Evolutionary conservation across 1,284 basidiomycete genomes (phyloP).

Genomic region (Ganoderma meredithae): DNA sequence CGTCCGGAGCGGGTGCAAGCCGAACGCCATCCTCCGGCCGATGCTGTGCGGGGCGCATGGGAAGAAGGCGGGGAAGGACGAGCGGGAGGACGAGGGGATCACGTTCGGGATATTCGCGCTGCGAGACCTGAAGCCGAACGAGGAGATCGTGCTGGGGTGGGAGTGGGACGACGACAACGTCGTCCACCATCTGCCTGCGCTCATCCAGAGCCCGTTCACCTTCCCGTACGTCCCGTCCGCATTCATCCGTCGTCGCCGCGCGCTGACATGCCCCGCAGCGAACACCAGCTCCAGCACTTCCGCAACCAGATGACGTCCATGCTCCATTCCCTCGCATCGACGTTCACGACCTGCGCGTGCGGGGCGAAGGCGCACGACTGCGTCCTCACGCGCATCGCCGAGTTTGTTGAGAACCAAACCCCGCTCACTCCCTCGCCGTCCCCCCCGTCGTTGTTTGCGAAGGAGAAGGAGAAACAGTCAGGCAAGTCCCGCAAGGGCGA

Average conservation of each 20-base stretch:
- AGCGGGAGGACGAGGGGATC: constrained; percentile 51
- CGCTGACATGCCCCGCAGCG: constrained; percentile 45
- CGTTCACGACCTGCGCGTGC: constrained; percentile 83
- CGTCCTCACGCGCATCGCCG: constrained; percentile 70
- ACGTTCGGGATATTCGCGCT: constrained; percentile 88
- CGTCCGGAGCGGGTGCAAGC: constrained; percentile 85
- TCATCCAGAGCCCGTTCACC: constrained; percentile 46
- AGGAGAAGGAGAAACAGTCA: constrained; percentile 20
- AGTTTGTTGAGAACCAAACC: constrained; percentile 61
- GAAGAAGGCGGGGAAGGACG: constrained; percentile 24
- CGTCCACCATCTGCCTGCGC: constrained; percentile 12
- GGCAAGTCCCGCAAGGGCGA: constrained; percentile 11
- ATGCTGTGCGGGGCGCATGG: constrained; percentile 60
- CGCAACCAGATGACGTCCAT: constrained; percentile 74
- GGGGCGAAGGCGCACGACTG: constrained; percentile 68
- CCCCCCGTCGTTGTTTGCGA: constrained; percentile 32
- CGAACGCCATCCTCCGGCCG: constrained; percentile 88
- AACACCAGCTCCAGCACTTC: constrained; percentile 59
- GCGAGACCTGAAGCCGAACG: constrained; percentile 75
- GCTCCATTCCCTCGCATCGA: constrained; percentile 75
- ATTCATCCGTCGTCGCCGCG: constrained; percentile 30
- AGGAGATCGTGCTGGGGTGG: constrained; percentile 91
- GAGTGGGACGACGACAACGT: constrained; percentile 18
- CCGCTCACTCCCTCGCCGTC: constrained; percentile 41
- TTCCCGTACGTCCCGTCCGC: constrained; percentile 58